phyloP scores from a whole-genome alignment of 495 filamentous ascomycete genomes.

The Cairneyella variabilis region DNA sequence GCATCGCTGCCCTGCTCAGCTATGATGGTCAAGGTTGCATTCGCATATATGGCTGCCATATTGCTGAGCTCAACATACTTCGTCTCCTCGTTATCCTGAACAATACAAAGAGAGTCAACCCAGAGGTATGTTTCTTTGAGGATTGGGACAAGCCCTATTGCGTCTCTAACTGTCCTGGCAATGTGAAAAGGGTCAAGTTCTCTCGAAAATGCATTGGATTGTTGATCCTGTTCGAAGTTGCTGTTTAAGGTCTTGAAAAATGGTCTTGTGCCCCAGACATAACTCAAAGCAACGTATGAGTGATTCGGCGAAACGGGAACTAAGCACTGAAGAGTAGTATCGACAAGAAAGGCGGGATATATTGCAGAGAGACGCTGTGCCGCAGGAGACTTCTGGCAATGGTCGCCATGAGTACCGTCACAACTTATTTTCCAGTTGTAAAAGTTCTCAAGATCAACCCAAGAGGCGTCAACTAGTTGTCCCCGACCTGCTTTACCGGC shows the following conservation, averaged over 20 bases:
- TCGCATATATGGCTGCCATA: slow-evolving; percentile 27
- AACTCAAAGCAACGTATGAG: slow-evolving; percentile 26
- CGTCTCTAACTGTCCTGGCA: slow-evolving; percentile 23
- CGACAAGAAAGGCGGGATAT: too few species aligned
- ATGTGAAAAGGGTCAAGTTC: slow-evolving; percentile 3
- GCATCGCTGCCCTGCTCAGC: slow-evolving; percentile 22
- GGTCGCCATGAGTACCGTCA: too few species aligned
- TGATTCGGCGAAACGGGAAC: not conserved
- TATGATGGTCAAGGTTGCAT: slow-evolving; percentile 26
- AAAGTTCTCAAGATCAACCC: too few species aligned
- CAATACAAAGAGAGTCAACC: too few species aligned
- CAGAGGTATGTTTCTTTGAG: slow-evolving; percentile 25
- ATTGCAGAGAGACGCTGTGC: too few species aligned
- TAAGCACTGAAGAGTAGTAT: too few species aligned
- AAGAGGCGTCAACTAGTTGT: too few species aligned
- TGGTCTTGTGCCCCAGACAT: slow-evolving; percentile 25
- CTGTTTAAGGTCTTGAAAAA: slow-evolving; percentile 3
- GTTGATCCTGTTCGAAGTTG: not conserved
- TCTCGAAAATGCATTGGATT: not conserved
- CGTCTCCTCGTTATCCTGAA: slow-evolving; percentile 25
- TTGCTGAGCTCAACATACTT: slow-evolving; percentile 16
- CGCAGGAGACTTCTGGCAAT: too few species aligned
- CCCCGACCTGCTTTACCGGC: too few species aligned
- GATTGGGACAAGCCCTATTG: slow-evolving; percentile 14
- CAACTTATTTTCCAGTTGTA: too few species aligned